Base-by-base conservation (phyloP, 768 basidiomycete genomes). In the Boletus eberwhitei region DNA sequence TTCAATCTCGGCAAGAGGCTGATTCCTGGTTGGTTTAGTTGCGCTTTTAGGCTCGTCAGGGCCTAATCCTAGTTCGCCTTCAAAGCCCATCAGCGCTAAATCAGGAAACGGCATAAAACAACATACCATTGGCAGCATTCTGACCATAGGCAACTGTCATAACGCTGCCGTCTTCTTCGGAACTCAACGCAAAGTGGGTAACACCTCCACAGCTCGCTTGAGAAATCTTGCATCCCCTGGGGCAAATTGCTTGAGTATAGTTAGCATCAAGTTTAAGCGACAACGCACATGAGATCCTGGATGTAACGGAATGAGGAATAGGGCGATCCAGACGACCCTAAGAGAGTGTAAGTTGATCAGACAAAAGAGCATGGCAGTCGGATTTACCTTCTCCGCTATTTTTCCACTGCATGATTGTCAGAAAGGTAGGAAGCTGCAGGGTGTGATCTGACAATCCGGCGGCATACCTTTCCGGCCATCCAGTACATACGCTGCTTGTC, bases 141-240 rank as follows among this genome's bases (percentile, higher is more conserved):
- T 92, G 89, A 1, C 89, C 89, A 79, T 87, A 92, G 5, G 84
- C 86, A 29, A 96, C 86, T 4, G 90, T 90, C 86, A 96, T 92
- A 0, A 83, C 73, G n/a, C 74, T 69, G 32, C 75, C 83, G 38
- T 90, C 88, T 16, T 90, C 86, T 46, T 93, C 91, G 3, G 83
- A 79, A 1, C 87, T 82, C 29, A 89, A 75, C 7, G 86, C 77
- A 78, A 90, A 97, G 66, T 96, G 90, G 0, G 93, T 93, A 16
- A 94, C 91, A 17, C 94, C 94, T 32, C 96, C 96, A 40, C 85
- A 87, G 17, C 79, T 74, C 2, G 85, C 85, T 8, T 80, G 74
- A 21, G 73, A 71, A 29, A 90, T 83, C 66, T 91, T 91, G 75
- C 90, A 96, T 4, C 83, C 86, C 86, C 86, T 91, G 60, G 26